Percentiles rank a stretch among this genome's conserved stretches.
These are phyloP conservation scores for Lavandula angustifolia DNA, from an alignment of 257 asterid genomes.

Conservation along the genomic window DNA sequence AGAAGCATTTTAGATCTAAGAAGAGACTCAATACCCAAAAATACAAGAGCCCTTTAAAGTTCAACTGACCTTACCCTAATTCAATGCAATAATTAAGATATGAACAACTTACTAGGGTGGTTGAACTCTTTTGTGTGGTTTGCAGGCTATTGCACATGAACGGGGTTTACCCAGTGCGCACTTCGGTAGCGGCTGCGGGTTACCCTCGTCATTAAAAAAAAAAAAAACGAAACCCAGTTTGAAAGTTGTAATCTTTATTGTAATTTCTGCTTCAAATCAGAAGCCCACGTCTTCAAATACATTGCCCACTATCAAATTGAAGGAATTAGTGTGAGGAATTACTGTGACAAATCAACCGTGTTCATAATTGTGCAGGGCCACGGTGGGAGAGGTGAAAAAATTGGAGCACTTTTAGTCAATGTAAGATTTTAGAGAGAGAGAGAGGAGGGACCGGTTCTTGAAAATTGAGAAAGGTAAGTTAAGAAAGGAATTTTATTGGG, in stretches of 20 bases:
- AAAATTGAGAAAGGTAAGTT: slow-evolving; percentile 26
- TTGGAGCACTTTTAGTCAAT: no score
- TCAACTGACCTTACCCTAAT: not conserved
- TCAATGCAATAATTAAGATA: slow-evolving; percentile 50
- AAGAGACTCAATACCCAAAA: not conserved
- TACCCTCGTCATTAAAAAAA: no score
- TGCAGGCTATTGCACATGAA: no score
- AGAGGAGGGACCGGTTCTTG: not conserved
- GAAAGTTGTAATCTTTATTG: slow-evolving; percentile 34
- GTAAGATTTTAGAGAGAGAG: no score
- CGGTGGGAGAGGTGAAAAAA: slow-evolving; percentile 29
- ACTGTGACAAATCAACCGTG: no score
- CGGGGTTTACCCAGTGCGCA: no score
- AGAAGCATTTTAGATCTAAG: slow-evolving; percentile 45
- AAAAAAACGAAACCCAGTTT: no score
- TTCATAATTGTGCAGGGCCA: no score
- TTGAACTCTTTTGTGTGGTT: no score
- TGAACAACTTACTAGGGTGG: slow-evolving; percentile 62
- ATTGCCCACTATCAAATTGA: slow-evolving; percentile 30
- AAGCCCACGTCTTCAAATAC: slow-evolving; percentile 24
- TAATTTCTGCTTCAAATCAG: slow-evolving; percentile 28
- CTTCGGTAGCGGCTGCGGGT: no score
- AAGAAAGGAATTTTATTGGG: slow-evolving; percentile 25
- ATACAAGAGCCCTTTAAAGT: slow-evolving; percentile 1
- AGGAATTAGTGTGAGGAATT: no score